Conservation (phyloP, 306 rosid species). For the Vicia faba region DNA sequence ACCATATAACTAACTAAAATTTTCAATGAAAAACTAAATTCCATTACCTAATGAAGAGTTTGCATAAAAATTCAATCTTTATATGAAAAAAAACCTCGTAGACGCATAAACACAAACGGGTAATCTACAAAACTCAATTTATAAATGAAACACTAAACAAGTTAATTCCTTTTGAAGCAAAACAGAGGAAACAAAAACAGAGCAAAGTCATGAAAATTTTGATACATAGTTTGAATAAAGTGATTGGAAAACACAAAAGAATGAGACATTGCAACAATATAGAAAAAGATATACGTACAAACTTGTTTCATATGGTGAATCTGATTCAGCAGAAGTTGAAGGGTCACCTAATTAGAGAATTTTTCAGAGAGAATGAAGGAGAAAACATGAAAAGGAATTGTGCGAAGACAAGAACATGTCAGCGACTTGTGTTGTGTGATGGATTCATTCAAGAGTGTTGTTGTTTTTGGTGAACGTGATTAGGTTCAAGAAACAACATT, state of each 20-base stretch:
- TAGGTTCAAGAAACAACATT: too few relatives aligned
- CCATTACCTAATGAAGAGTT: constrained; percentile 62
- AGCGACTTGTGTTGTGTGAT: constrained; percentile 54
- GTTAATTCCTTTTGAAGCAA: constrained; percentile 63
- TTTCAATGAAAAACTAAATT: constrained; percentile 14
- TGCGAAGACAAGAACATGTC: constrained; percentile 70
- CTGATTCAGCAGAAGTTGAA: constrained; percentile 59
- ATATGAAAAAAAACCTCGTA: constrained; percentile 43
- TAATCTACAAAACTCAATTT: background rate
- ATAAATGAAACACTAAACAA: constrained; percentile 35
- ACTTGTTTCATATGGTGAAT: constrained; percentile 41
- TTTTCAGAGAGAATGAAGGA: background rate
- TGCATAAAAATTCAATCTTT: constrained; percentile 43
- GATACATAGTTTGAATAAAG: constrained; percentile 57
- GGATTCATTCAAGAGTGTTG: constrained; percentile 32
- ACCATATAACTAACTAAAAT: background rate
- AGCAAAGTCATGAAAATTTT: constrained; percentile 50
- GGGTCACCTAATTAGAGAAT: constrained; percentile 58
- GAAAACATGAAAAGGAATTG: background rate
- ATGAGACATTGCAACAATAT: constrained; percentile 55
- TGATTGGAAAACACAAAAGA: constrained; percentile 10
- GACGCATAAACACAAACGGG: constrained; percentile 42
- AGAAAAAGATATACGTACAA: constrained; percentile 30
- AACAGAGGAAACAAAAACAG: constrained; percentile 48
- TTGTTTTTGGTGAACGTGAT: background rate